Base-by-base conservation (phyloP, 768 basidiomycete genomes). In the Auriscalpium orientale region DNA sequence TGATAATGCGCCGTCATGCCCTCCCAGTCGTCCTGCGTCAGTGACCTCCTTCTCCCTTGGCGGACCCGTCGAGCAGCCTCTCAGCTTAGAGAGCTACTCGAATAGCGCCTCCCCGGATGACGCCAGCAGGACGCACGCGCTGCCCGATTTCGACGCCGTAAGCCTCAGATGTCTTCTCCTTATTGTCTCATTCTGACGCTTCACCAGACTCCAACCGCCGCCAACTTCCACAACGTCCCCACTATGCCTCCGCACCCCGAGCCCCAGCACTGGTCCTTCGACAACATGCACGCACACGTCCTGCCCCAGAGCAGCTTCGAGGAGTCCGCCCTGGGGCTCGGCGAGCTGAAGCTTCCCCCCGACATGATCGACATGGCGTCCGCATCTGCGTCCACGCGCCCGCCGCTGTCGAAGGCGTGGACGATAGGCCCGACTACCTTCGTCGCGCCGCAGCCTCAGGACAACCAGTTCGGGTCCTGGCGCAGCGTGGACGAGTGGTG, bases 121-220 rank as follows among this genome's bases (percentile, higher is more conserved):
- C 4, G 28, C 28, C 28, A 28, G 5, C 28, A 28, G 28, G 28
- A 28, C 28, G 28, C 28, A 4, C 20, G 47, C 16, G 16, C 47
- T 22, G 6, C 37, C 37, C 18, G 50, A 51, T 22, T 18, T 36
- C 13, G 50, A 51, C 38, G 37, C 50, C 35, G 50, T 51, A 22
- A 51, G 50, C 38, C 7, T 37, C 18, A 3, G 13, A 12, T 5
- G 4, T 6, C 37, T 51, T 4, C 12, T 20, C 2, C 11, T 20
- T 20, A 15, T 37, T 3, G 10, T 7, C 20, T 8, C 34, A 11
- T n/a, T 16, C 16, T 13, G n/a, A n/a, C 43, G 16, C 16, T 21
- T 22, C 55, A 53, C 18, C 57, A 75, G 72, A 62, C 65, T 11
- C 66, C 69, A 2, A 65, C 64, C 46, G 56, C 57, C 35, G 47